Percentiles rank a stretch among this genome's conserved stretches.
Evolutionary conservation across 2,329 filamentous ascomycete genomes (phyloP).

Genomic region (Apiospora phragmitis): DNA sequence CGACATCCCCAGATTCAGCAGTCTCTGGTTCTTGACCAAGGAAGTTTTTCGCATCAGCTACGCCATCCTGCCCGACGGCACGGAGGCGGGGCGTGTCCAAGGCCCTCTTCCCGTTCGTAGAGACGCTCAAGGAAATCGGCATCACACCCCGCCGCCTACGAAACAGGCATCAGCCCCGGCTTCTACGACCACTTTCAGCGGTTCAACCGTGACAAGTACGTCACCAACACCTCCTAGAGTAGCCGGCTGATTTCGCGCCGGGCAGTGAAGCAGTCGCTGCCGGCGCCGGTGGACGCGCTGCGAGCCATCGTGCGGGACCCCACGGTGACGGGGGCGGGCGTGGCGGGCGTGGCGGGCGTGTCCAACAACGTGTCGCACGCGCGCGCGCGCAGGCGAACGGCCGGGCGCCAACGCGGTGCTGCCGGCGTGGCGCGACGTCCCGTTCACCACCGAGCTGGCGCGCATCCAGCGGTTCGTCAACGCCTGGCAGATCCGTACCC

Average conservation of each 20-base stretch:
- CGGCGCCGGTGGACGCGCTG: background rate
- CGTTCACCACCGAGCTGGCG: background rate
- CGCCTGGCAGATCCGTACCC: background rate
- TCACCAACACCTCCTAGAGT: background rate
- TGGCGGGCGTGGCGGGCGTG: background rate
- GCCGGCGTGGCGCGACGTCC: constrained; percentile 31
- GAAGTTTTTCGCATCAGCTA: background rate
- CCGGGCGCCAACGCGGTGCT: constrained; percentile 31
- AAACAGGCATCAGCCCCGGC: background rate
- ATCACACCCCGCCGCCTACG: background rate
- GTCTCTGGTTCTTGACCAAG: background rate
- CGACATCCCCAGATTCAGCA: background rate
- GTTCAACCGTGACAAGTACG: background rate
- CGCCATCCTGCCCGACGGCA: background rate
- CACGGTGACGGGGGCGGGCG: no score
- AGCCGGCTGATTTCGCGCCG: background rate
- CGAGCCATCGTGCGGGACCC: background rate
- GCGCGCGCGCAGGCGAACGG: background rate
- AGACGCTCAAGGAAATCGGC: background rate
- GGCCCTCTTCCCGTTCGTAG: background rate
- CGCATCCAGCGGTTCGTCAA: background rate
- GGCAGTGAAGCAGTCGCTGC: background rate
- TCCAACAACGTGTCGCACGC: background rate
- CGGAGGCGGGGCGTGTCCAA: background rate
- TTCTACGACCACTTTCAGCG: background rate